Conservation (phyloP, 495 filamentous ascomycete genomes). For the Neurospora terricola region DNA sequence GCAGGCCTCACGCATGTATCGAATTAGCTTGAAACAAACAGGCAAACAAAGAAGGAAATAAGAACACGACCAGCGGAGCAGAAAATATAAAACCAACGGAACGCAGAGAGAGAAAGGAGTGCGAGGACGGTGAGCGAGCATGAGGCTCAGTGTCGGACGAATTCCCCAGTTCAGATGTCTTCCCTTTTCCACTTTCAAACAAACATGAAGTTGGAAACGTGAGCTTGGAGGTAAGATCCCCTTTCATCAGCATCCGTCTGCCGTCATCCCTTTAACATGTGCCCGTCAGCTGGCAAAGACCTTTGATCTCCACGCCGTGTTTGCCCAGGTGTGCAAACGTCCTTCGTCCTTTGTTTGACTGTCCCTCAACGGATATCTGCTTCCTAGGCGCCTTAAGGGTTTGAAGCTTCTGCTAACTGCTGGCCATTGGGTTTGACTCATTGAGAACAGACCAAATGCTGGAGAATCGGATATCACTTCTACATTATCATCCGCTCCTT, state of each 20-base stretch:
- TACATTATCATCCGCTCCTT: not conserved
- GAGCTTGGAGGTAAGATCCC: not conserved
- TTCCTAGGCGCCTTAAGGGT: not conserved
- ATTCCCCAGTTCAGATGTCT: not conserved
- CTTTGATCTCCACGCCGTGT: not conserved
- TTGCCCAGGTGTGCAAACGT: not conserved
- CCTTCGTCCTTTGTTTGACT: not conserved
- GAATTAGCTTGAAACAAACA: not conserved
- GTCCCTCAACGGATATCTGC: not conserved
- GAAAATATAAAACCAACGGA: not conserved
- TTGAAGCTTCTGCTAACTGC: not conserved
- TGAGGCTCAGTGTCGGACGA: not conserved
- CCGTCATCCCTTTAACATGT: not conserved
- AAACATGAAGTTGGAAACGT: not conserved
- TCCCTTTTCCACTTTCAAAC: too few relatives aligned
- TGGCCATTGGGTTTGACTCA: not conserved
- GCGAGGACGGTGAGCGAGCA: not conserved
- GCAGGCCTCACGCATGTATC: not conserved
- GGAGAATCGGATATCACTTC: not conserved
- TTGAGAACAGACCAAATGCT: not conserved
- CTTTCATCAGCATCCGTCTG: not conserved
- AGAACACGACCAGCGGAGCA: not conserved
- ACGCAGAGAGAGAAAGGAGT: not conserved
- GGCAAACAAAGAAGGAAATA: not conserved
- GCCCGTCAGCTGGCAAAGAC: not conserved